These are phyloP conservation scores for Pelargonium fulgidum DNA, from an alignment of 441 rosid species.

Conservation along the genomic window DNA sequence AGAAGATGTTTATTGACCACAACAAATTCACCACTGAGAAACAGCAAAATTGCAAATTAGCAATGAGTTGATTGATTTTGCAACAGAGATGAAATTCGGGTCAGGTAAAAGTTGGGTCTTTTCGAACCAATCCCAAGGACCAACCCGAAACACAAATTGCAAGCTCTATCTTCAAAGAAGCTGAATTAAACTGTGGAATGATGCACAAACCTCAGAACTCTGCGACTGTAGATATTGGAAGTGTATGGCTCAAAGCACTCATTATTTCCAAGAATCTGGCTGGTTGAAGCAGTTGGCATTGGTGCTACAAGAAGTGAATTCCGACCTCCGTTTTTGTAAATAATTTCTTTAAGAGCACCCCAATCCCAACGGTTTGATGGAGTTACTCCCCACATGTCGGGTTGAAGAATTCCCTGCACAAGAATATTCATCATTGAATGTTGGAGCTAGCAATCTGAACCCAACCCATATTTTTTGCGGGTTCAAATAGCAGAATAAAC, in stretches of 20 bases:
- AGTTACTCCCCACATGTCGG: constrained; percentile 81
- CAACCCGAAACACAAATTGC: too few species aligned
- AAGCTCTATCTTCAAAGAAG: too few species aligned
- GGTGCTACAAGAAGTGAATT: constrained; percentile 85
- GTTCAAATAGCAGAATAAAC: too few species aligned
- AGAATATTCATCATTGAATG: not conserved
- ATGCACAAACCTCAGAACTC: constrained; percentile 63
- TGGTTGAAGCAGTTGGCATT: constrained; percentile 94
- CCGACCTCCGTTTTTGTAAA: constrained; percentile 62
- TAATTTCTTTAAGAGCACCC: constrained; percentile 50
- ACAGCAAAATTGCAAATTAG: not conserved
- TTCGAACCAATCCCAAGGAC: too few species aligned
- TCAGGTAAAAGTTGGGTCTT: too few species aligned
- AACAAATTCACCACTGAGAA: constrained; percentile 75
- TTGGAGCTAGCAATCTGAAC: too few species aligned
- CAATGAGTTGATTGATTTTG: not conserved
- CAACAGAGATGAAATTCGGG: too few species aligned
- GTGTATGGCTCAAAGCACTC: constrained; percentile 94
- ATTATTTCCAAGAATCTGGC: constrained; percentile 91
- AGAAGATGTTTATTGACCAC: constrained; percentile 96
- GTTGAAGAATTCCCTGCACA: constrained; percentile 76
- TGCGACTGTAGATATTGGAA: constrained; percentile 77
- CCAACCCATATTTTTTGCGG: too few species aligned
- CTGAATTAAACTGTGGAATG: too few species aligned
- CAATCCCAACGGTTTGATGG: constrained; percentile 74